Evolutionary conservation across 2,329 filamentous ascomycete genomes (phyloP).

Genomic region (Cladophialophora bantiana): DNA sequence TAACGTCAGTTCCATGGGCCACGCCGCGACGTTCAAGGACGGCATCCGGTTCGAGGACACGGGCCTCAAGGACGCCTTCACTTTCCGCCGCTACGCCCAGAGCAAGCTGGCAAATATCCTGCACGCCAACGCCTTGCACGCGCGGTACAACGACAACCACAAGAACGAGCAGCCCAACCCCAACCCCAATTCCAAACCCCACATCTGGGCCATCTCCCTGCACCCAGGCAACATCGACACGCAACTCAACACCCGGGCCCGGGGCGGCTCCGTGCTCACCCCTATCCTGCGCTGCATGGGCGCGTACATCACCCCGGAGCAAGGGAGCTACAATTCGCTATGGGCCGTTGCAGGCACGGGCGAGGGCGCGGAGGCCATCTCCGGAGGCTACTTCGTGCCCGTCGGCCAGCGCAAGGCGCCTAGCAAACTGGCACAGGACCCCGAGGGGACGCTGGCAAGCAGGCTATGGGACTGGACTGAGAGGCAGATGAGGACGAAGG

Average conservation of each 20-base stretch:
- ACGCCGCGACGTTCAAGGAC: constrained; percentile 44
- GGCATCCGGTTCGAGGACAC: constrained; percentile 46
- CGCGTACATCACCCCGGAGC: constrained; percentile 36
- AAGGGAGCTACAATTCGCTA: constrained; percentile 49
- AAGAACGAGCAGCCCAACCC: constrained; percentile 48
- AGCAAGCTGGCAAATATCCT: constrained; percentile 58
- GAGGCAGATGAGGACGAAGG: constrained; percentile 40
- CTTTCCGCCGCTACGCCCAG: constrained; percentile 53
- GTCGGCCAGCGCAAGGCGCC: constrained; percentile 45
- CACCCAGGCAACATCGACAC: constrained; percentile 55
- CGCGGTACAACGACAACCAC: constrained; percentile 44
- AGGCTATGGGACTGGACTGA: constrained; percentile 55
- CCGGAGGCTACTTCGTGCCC: constrained; percentile 52
- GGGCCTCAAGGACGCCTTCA: constrained; percentile 44
- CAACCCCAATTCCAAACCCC: not conserved
- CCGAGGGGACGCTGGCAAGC: constrained; percentile 41
- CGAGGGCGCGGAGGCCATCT: constrained; percentile 42
- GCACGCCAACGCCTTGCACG: constrained; percentile 21
- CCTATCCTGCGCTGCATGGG: constrained; percentile 24
- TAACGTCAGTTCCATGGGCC: constrained; percentile 44
- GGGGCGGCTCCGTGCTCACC: constrained; percentile 10
- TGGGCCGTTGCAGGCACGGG: constrained; percentile 44
- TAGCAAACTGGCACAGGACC: constrained; percentile 45
- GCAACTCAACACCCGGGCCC: constrained; percentile 41
- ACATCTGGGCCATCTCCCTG: constrained; percentile 48